A percentile compares a stretch with the other conserved stretches of the same genome.
Conservation (phyloP, 2,329 filamentous ascomycete genomes). For the Ustulina deusta region DNA sequence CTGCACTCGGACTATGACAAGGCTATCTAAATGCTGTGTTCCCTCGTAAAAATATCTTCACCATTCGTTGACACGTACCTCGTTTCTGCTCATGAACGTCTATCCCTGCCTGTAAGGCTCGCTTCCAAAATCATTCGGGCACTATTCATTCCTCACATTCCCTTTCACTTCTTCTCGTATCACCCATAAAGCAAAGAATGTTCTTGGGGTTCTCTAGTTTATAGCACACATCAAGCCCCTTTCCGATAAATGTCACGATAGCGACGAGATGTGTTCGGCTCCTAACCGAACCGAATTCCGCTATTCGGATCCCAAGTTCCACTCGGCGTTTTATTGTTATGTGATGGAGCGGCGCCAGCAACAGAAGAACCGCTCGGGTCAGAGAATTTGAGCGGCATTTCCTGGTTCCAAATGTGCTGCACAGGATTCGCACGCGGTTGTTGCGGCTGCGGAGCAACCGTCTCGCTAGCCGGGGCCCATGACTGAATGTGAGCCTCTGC, state of each 20-base stretch:
- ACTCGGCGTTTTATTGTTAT: slow-evolving; percentile 45
- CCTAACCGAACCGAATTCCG: slow-evolving; percentile 61
- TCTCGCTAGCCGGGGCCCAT: slow-evolving; percentile 61
- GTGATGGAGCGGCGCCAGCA: slow-evolving; percentile 39
- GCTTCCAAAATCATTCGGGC: slow-evolving; percentile 10
- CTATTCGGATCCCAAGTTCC: slow-evolving; percentile 70
- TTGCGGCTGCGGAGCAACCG: slow-evolving; percentile 62
- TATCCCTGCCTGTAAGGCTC: background rate
- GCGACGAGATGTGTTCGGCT: slow-evolving; percentile 53
- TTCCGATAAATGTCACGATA: slow-evolving; percentile 20
- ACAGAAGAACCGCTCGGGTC: slow-evolving; percentile 45
- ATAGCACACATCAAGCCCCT: background rate
- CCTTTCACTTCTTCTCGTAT: background rate
- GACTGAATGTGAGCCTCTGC: slow-evolving; percentile 68
- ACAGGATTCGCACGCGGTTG: slow-evolving; percentile 53
- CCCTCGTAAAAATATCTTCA: background rate
- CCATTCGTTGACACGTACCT: slow-evolving; percentile 13
- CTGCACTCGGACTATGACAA: background rate
- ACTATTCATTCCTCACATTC: background rate
- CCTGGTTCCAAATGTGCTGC: slow-evolving; percentile 79
- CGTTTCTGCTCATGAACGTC: slow-evolving; percentile 3
- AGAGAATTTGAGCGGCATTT: slow-evolving; percentile 83
- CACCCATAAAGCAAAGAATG: background rate
- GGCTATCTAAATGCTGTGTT: slow-evolving; percentile 4
- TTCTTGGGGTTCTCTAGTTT: too few species aligned